Evolutionary conservation across 2,329 filamentous ascomycete species (phyloP).

Genomic region (Fulvia fulva): DNA sequence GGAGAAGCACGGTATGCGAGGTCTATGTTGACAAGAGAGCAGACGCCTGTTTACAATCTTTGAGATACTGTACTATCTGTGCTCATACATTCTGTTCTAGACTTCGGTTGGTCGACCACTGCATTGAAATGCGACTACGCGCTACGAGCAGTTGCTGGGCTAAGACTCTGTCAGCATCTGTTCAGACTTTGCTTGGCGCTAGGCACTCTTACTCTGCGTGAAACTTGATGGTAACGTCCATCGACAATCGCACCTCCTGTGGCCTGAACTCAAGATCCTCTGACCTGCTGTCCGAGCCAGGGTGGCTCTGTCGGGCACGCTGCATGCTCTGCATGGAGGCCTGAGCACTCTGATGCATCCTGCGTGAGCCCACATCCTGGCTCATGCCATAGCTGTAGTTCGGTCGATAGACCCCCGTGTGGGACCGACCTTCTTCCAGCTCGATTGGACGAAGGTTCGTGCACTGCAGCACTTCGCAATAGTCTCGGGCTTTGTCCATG

Average conservation of each 20-base stretch:
- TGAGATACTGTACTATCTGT: not conserved
- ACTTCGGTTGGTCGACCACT: not conserved
- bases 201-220: slow-evolving; percentile 12
- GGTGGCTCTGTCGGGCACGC: not conserved
- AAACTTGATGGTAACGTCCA: slow-evolving; percentile 23
- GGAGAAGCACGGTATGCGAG: not conserved
- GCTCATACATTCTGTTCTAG: not conserved
- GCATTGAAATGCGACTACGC: not conserved
- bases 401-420: not conserved
- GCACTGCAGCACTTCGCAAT: slow-evolving; percentile 21
- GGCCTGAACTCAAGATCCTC: slow-evolving; percentile 22
- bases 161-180: not conserved
- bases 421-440: slow-evolving; percentile 13
- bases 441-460: slow-evolving; percentile 16
- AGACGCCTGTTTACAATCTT: too few relatives aligned
- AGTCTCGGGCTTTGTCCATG: slow-evolving; percentile 21
- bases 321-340: not conserved
- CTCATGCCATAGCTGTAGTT: not conserved
- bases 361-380: not conserved
- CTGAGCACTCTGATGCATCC: not conserved
- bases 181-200: not conserved
- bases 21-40: too few relatives aligned
- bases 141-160: not conserved
- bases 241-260: slow-evolving; percentile 22
- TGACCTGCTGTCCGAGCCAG: not conserved